These are phyloP conservation scores for Dentipellis sp. DNA, from an alignment of 768 basidiomycete genomes.

Conservation along the genomic window DNA sequence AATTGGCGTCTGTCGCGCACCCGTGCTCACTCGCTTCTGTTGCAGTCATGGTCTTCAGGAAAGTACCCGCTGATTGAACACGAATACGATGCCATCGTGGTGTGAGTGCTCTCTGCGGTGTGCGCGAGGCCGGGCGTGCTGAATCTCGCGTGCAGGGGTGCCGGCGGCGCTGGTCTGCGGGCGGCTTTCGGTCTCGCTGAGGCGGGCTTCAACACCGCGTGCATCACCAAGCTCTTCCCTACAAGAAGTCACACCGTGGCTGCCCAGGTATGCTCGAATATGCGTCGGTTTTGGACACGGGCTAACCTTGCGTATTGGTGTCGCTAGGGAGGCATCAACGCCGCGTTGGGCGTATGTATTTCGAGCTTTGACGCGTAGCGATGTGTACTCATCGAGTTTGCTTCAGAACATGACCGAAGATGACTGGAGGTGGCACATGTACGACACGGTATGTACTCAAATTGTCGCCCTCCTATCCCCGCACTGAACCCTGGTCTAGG, in stretches of 20 bases:
- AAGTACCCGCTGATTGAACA: slow-evolving; percentile 98
- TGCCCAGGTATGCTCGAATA: slow-evolving; percentile 58
- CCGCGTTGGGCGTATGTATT: slow-evolving; percentile 76
- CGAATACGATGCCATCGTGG: slow-evolving; percentile 97
- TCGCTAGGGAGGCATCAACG: slow-evolving; percentile 90
- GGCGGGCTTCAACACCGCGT: slow-evolving; percentile 97
- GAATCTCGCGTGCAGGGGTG: slow-evolving; percentile 51
- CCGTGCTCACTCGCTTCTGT: slow-evolving; percentile 5
- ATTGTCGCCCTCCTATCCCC: neutral
- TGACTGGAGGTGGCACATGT: slow-evolving; percentile 99
- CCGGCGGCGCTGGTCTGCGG: slow-evolving; percentile 95
- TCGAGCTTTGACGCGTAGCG: neutral
- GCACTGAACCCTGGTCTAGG: slow-evolving; percentile 33
- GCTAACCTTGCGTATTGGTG: neutral
- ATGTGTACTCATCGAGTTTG: neutral
- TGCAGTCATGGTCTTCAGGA: slow-evolving; percentile 67
- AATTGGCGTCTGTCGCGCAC: slow-evolving; percentile 5
- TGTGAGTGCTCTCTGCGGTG: slow-evolving; percentile 46
- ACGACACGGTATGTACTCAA: slow-evolving; percentile 63
- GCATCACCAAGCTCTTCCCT: slow-evolving; percentile 98
- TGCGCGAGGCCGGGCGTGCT: neutral
- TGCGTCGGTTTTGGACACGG: neutral
- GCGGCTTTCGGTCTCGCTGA: slow-evolving; percentile 98
- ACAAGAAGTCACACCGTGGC: slow-evolving; percentile 98
- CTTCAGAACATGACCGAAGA: slow-evolving; percentile 96